Base-by-base conservation (phyloP, 108 stramenopile genomes). In the Fistulifera pelliculosa region DNA sequence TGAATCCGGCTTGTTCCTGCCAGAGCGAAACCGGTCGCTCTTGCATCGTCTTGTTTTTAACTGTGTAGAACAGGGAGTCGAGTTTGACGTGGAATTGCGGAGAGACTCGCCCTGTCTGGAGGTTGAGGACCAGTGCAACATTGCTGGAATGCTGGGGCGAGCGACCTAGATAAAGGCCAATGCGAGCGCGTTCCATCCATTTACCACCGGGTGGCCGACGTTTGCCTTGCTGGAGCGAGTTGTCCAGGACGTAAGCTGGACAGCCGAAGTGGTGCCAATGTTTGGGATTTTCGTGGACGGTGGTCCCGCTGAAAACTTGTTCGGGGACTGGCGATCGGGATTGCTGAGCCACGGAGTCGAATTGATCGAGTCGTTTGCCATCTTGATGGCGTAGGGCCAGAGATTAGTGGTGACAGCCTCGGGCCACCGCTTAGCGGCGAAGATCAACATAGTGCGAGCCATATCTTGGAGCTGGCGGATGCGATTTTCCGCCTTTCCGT, bases 391-490 rank as follows among this genome's bases (percentile, higher is more conserved):
- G 56, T 70, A 79, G 1, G 77, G 77, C 56, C 56, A 57, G 14
- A 57, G 24, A 24, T 43, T 2, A 3, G 41, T 25, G 4, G 41
- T 45, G 17, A 57, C 42, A 19, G 40, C 59, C 8, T 65, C 45
- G 1, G 69, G 61, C 77, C 74, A 78, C 45, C 65, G 49, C n/a
- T 58, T 42, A 14, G 52, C 62, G 8, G 64, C 72, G 47, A 79
- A 77, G 12, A 71, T 52, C 17, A 83, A 47, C 27, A 76, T 59
- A 10, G 81, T 68, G 25, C 77, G 38, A 12, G 81, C 75, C n/a
- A 42, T 14, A 0, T 68, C 62, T 26, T 77, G 77, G 0, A 79
- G 56, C 11, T 27, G 12, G 24, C 62, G 50, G 47, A 74, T 79
- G 3, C 54, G 43, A 5, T 49, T 16, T 66, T 83, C 77, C 12